phyloP scores from a whole-genome alignment of 2,329 filamentous ascomycete species.

The Chrysoporthe cubensis region DNA sequence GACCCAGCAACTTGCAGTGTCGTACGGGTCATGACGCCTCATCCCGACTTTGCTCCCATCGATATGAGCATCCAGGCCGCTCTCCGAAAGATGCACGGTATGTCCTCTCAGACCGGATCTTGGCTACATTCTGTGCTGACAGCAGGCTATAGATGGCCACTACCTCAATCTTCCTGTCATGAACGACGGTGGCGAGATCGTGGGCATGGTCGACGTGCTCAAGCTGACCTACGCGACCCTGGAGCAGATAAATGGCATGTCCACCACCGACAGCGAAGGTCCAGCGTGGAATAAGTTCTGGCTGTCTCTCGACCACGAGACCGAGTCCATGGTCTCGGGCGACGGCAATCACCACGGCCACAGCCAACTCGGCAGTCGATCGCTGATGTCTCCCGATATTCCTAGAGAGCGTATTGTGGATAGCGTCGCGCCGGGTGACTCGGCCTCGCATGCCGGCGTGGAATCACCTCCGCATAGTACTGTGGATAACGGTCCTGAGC shows the following conservation, averaged over 20 bases:
- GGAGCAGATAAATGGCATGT: conserved; percentile 97
- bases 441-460: conserved; percentile 86
- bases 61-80: conserved; percentile 99
- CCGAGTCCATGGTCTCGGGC: conserved; percentile 94
- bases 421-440: conserved; percentile 90
- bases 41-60: conserved; percentile 97
- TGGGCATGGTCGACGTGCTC: conserved; percentile 98
- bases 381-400: conserved; percentile 80
- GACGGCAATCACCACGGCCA: conserved; percentile 75
- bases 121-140: conserved; percentile 14
- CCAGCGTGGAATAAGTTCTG: conserved; percentile 99
- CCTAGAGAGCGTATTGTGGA: conserved; percentile 73
- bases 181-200: conserved; percentile 96
- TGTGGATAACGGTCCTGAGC: conserved; percentile 54
- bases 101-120: conserved; percentile 40
- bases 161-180: conserved; percentile 98
- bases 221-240: conserved; percentile 98
- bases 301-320: conserved; percentile 92
- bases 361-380: conserved; percentile 69
- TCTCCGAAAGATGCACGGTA: conserved; percentile 98
- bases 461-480: conserved; percentile 75
- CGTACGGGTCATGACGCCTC: conserved; percentile 97
- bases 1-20: conserved; percentile 96
- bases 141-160: conserved; percentile 75
- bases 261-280: conserved; percentile 83